These are phyloP conservation scores for Prunus davidiana DNA, from an alignment of 306 rosid genomes.

Conservation along the genomic window DNA sequence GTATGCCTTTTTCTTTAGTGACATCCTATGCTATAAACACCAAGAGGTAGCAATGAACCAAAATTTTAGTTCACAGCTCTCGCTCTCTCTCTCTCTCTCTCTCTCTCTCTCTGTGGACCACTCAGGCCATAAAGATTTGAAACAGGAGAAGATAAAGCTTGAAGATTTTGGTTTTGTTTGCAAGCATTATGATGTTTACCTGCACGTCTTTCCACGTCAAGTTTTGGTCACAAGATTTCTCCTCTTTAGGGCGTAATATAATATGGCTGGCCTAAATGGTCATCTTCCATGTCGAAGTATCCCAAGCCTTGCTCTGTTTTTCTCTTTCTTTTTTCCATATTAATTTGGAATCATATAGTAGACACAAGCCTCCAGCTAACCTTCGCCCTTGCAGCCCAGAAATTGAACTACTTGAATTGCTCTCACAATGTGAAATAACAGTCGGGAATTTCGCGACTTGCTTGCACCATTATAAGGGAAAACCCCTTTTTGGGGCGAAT, in stretches of 20 bases:
- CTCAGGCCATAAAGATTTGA: background rate
- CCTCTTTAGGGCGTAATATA: background rate
- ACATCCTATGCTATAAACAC: no score
- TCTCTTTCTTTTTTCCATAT: background rate
- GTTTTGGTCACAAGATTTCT: background rate
- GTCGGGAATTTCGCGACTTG: background rate
- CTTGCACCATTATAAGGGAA: background rate
- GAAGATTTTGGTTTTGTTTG: constrained; percentile 1
- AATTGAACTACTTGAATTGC: background rate
- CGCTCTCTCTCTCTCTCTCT: no score
- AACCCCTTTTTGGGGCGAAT: background rate
- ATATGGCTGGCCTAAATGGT: background rate
- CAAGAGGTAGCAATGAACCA: no score
- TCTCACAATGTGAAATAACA: background rate
- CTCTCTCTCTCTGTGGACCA: background rate
- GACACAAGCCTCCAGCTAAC: background rate
- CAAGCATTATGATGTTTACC: background rate
- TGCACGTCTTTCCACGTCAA: background rate
- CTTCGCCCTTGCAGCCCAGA: background rate
- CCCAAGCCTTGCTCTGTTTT: background rate
- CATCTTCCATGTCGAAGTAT: background rate
- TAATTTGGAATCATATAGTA: background rate
- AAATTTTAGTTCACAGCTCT: no score
- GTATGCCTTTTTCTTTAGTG: background rate
- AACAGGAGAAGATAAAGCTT: background rate